phyloP scores from a whole-genome alignment of 2,329 filamentous ascomycete genomes.

The Trichothecium roseum region DNA sequence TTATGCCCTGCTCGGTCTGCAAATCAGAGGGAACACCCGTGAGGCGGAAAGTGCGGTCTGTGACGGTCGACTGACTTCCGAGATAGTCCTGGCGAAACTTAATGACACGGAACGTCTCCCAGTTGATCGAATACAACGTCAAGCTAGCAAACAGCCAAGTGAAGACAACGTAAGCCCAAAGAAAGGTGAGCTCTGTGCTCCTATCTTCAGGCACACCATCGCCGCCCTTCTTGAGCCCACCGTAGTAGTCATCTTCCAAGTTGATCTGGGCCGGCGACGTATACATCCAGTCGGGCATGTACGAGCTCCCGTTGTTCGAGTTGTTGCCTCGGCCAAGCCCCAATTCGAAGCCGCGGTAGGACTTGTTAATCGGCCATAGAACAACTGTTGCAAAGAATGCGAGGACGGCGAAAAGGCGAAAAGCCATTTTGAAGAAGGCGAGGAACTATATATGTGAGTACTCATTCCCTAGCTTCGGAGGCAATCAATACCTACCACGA shows the following conservation, averaged over 20 bases:
- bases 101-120: constrained; percentile 78
- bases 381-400: constrained; percentile 73
- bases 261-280: constrained; percentile 6
- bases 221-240: constrained; percentile 18
- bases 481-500: constrained; percentile 54
- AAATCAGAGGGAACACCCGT: constrained; percentile 78
- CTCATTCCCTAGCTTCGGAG: too few species aligned
- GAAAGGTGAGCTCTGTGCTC: constrained; percentile 37
- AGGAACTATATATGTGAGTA: constrained; percentile 49
- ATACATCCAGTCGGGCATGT: constrained; percentile 3
- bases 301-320: constrained; percentile 1
- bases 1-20: constrained; percentile 73
- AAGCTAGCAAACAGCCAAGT: constrained; percentile 83
- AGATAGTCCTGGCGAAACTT: constrained; percentile 81
- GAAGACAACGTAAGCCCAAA: constrained; percentile 93
- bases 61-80: constrained; percentile 88
- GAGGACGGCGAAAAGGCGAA: constrained; percentile 69
- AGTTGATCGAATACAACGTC: constrained; percentile 72
- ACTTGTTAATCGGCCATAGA: constrained; percentile 75
- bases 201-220: constrained; percentile 22
- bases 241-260: constrained; percentile 8
- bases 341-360: constrained; percentile 30
- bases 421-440: constrained; percentile 91
- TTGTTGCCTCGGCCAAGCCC: constrained; percentile 1
- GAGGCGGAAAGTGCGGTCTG: constrained; percentile 84